phyloP scores from a whole-genome alignment of 306 rosid species.

The Echinosophora koreensis region DNA sequence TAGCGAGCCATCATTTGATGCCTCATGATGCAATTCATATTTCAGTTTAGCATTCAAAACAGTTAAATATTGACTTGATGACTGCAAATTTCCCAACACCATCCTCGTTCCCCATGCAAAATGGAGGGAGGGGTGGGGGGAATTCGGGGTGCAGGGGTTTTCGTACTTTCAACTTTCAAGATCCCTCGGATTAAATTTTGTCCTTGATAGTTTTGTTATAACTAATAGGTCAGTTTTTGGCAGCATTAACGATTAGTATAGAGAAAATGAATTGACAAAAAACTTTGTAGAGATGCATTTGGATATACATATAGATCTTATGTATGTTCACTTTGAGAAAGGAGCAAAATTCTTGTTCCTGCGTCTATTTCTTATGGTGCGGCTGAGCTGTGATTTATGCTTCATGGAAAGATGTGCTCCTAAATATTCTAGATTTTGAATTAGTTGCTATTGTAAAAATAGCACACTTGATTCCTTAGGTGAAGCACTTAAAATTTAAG shows the following conservation, averaged over 20 bases:
- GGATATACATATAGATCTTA: conserved; percentile 17
- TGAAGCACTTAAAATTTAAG: too few species aligned
- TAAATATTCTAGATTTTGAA: too few species aligned
- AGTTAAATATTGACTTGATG: conserved; percentile 30
- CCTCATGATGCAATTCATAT: conserved; percentile 49
- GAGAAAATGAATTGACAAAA: conserved; percentile 11
- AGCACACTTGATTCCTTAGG: too few species aligned
- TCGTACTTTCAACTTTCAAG: conserved; percentile 33
- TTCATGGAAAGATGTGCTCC: too few species aligned
- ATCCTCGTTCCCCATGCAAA: conserved; percentile 11
- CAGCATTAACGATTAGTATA: neutral
- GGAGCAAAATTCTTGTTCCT: neutral
- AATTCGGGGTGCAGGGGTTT: neutral
- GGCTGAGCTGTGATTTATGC: neutral
- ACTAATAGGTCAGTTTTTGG: conserved; percentile 13
- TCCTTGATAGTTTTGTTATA: conserved; percentile 9
- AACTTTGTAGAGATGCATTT: conserved; percentile 14
- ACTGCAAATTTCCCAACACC: conserved; percentile 32
- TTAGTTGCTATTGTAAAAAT: too few species aligned
- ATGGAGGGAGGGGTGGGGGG: neutral
- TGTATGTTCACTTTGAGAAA: conserved; percentile 1
- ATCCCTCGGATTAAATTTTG: conserved; percentile 17
- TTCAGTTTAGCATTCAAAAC: neutral
- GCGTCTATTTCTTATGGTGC: conserved; percentile 4
- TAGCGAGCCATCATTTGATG: conserved; percentile 44